Evolutionary conservation across 164 flowering plant genomes (phyloP).

Genomic region (Dillenia turbinata): DNA sequence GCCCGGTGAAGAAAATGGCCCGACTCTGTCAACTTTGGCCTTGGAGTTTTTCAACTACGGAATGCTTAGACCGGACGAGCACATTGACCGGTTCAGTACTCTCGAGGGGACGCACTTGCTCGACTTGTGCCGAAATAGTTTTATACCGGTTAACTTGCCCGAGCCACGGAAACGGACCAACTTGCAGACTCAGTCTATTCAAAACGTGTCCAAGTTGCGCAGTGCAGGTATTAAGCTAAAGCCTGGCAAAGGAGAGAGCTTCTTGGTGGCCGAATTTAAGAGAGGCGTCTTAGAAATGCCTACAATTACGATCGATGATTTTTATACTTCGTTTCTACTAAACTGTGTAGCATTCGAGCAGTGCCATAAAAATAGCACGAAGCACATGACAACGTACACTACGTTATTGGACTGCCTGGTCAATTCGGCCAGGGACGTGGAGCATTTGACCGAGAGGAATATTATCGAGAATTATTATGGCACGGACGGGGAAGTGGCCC

Average conservation of each 20-base stretch:
- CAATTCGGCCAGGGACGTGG: slow-evolving; percentile 40
- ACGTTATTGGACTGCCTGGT: slow-evolving; percentile 40
- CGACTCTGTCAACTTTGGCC: slow-evolving; percentile 17
- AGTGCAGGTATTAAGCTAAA: slow-evolving; percentile 37
- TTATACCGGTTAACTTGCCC: slow-evolving; percentile 17
- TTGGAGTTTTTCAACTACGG: slow-evolving; percentile 37
- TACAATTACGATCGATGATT: slow-evolving; percentile 37
- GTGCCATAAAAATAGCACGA: slow-evolving; percentile 27
- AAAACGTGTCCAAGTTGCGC: slow-evolving; percentile 38
- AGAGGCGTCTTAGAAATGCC: slow-evolving; percentile 50
- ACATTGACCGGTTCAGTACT: slow-evolving; percentile 5
- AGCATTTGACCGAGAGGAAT: slow-evolving; percentile 31
- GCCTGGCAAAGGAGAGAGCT: slow-evolving; percentile 14
- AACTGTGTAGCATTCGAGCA: slow-evolving; percentile 54
- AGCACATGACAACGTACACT: slow-evolving; percentile 42
- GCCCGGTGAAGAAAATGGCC: slow-evolving; percentile 6
- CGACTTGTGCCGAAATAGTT: slow-evolving; percentile 40
- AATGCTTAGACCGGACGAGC: slow-evolving; percentile 22
- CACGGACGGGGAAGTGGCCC: slow-evolving; percentile 35
- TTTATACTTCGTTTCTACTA: slow-evolving; percentile 37
- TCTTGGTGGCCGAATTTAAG: slow-evolving; percentile 30
- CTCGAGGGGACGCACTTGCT: slow-evolving; percentile 34
- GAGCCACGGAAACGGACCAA: background rate
- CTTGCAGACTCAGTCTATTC: slow-evolving; percentile 27
- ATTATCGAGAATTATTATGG: slow-evolving; percentile 47